Conservation (phyloP, 2,329 filamentous ascomycete species). For the Epichloe gansuensis region DNA sequence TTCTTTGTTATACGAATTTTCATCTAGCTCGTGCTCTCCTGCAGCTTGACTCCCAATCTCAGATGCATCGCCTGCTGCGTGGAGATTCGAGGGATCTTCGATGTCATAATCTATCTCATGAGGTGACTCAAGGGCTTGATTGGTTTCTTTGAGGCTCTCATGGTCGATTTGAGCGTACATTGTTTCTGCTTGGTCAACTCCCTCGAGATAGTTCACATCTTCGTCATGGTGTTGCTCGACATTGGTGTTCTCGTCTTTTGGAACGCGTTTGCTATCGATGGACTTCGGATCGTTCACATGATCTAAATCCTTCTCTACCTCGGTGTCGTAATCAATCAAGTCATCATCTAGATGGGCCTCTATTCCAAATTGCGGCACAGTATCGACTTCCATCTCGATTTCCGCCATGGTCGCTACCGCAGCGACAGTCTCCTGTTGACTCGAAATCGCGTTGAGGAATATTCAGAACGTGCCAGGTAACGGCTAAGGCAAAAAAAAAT, state of each 20-base stretch:
- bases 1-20: background rate
- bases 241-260: background rate
- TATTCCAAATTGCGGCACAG: conserved; percentile 13
- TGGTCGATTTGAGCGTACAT: background rate
- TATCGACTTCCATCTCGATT: conserved; percentile 21
- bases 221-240: conserved; percentile 7
- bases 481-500: background rate
- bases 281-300: background rate
- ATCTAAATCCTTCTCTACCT: conserved; percentile 7
- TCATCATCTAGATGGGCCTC: conserved; percentile 20
- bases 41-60: background rate
- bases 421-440: background rate
- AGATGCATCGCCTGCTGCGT: background rate
- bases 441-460: background rate
- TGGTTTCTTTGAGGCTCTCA: conserved; percentile 5
- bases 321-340: conserved; percentile 27
- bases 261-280: background rate
- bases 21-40: conserved; percentile 1
- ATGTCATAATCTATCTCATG: conserved; percentile 29
- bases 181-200: background rate
- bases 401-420: conserved; percentile 13
- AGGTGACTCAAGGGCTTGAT: conserved; percentile 5
- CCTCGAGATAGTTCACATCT: conserved; percentile 6
- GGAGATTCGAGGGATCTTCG: conserved; percentile 7
- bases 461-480: background rate